Base-by-base conservation (phyloP, 805 yeast species). In the Henningerozyma blattae region DNA sequence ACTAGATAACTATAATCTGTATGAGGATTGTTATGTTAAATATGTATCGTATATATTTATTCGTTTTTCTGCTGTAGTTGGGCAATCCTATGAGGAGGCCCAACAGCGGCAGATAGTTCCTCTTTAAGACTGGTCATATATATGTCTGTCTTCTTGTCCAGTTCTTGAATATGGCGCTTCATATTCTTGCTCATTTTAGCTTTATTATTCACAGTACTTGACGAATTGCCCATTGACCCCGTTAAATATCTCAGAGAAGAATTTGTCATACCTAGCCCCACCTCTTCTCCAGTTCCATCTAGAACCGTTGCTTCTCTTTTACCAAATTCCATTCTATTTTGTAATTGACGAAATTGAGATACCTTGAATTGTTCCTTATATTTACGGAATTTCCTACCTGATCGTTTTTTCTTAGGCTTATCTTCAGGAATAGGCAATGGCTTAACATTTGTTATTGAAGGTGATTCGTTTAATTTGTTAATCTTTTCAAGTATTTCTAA, bases 321-420 rank as follows among this genome's bases (percentile, higher is more conserved):
- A 5, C 94, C 95, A 59, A 89, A 87, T 28, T 68, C 79, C 72
- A 87, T 68, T 48, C 81, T 72, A 52, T 89, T 86, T 47, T 84
- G 94, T 3, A 94, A 80, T 43, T 75, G 78, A 24, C 86, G 75
- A 29, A 82, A 52, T 35, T 86, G 94, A 0, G 94, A 78, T 67
- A 81, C 68, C 47, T 77, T 77, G 57, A 79, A 77, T 48, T 82
- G 75, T 50, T 85, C 82, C 54, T 83, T 85, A 61, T 74, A 69
- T 55, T 85, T 86, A 33, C 94, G 65, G 44, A 80, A 68, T 36
- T 89, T 61, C 42, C 75, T 64, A 1, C 98, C 98, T 2, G 93
- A 96, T 46, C 98, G 65, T 45, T 77, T 82, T 57, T 84, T 83
- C 4, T 89, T 75, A 32, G 76, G 72, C 35, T 67, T 68, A 35